These are phyloP conservation scores for Arthrinium phaeospermum DNA, from an alignment of 2,329 filamentous ascomycete genomes.

Conservation along the genomic window DNA sequence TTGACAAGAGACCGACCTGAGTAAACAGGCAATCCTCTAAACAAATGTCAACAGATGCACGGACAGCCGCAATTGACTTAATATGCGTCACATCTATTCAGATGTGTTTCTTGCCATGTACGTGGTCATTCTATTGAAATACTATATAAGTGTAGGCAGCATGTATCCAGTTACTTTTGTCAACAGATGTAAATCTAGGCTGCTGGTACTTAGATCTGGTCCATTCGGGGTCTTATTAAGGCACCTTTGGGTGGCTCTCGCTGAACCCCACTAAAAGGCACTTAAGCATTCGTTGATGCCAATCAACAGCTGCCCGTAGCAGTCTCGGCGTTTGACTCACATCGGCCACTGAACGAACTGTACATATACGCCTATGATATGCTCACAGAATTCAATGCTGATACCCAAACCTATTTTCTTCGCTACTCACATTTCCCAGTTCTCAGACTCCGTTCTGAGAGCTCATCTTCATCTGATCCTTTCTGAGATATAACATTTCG, in stretches of 20 bases:
- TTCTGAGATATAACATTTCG: neutral
- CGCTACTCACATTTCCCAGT: neutral
- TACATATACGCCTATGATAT: neutral
- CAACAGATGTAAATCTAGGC: neutral
- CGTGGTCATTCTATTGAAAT: too few relatives aligned
- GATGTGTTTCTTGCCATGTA: too few relatives aligned
- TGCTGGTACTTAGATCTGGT: neutral
- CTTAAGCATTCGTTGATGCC: neutral
- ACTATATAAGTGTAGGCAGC: too few relatives aligned
- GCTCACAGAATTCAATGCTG: neutral
- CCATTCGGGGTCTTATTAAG: neutral
- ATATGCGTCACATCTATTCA: too few relatives aligned
- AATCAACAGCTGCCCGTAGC: neutral
- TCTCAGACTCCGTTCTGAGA: neutral
- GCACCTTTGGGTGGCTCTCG: neutral
- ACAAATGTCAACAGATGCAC: too few relatives aligned
- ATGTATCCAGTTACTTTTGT: too few relatives aligned
- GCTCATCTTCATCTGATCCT: neutral
- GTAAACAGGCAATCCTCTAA: too few relatives aligned
- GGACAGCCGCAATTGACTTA: too few relatives aligned
- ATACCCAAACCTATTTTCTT: neutral
- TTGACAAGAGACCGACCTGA: neutral
- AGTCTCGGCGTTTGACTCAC: constrained; percentile 2
- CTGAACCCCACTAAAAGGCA: constrained; percentile 7
- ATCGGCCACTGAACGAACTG: neutral